Evolutionary conservation across 2,329 filamentous ascomycete genomes (phyloP).

Genomic region (Dactylella cylindrospora): DNA sequence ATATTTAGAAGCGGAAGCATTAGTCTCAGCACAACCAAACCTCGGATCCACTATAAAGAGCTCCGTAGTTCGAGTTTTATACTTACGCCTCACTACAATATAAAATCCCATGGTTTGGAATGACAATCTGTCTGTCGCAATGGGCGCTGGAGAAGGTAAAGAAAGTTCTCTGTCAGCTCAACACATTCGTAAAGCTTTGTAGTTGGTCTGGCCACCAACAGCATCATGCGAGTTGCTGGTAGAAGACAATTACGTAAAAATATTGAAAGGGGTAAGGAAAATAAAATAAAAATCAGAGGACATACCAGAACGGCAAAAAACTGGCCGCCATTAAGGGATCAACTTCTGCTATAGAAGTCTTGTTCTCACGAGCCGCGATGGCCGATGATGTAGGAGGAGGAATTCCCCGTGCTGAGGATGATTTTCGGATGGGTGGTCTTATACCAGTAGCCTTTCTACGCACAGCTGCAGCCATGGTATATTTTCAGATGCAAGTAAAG

Average conservation of each 20-base stretch:
- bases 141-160: conserved; percentile 45
- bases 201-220: not conserved
- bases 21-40: too few species aligned
- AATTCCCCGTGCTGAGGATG: conserved; percentile 27
- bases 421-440: conserved; percentile 42
- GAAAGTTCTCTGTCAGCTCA: conserved; percentile 20
- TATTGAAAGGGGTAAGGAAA: not conserved
- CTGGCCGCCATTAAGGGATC: conserved; percentile 49
- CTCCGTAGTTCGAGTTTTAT: not conserved
- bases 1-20: conserved; percentile 7
- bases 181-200: conserved; percentile 4
- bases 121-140: conserved; percentile 49
- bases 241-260: conserved; percentile 29
- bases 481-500: conserved; percentile 5
- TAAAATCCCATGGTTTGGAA: conserved; percentile 48
- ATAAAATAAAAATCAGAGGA: conserved; percentile 10
- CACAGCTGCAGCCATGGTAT: conserved; percentile 21
- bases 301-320: conserved; percentile 49
- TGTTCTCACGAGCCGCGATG: conserved; percentile 34
- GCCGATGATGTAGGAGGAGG: conserved; percentile 37
- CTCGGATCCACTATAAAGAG: not conserved
- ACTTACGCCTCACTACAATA: conserved; percentile 46
- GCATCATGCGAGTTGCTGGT: conserved; percentile 3
- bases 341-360: conserved; percentile 36
- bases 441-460: conserved; percentile 29